Conservation (phyloP, 179 eudicot genomes). For the Gypsophila paniculata region DNA sequence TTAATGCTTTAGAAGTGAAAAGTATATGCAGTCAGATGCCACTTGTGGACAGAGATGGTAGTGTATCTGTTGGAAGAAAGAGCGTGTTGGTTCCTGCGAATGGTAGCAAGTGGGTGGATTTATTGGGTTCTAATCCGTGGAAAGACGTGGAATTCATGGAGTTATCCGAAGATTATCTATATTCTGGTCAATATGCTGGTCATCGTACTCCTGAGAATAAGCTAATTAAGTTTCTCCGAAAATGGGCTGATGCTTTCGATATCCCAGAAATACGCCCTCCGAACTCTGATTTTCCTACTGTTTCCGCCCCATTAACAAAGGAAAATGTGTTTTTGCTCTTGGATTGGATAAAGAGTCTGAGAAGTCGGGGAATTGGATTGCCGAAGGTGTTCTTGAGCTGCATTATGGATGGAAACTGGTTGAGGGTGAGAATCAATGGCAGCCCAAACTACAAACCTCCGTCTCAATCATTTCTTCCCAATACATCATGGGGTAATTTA, state of each 20-base stretch:
- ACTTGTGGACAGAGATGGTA: slow-evolving; percentile 41
- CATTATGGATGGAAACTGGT: slow-evolving; percentile 51
- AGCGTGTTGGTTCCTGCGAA: slow-evolving; percentile 55
- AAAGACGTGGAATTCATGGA: slow-evolving; percentile 36
- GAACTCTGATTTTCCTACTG: slow-evolving; percentile 39
- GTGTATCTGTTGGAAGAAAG: slow-evolving; percentile 20
- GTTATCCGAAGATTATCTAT: slow-evolving; percentile 43
- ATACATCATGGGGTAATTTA: slow-evolving; percentile 43
- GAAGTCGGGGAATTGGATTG: slow-evolving; percentile 22
- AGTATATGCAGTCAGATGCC: slow-evolving; percentile 42
- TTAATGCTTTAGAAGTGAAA: slow-evolving; percentile 24
- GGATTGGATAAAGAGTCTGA: slow-evolving; percentile 44
- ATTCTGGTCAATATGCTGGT: slow-evolving; percentile 34
- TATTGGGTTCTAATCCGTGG: slow-evolving; percentile 66
- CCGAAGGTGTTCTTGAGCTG: slow-evolving; percentile 39
- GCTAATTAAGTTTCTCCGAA: slow-evolving; percentile 36
- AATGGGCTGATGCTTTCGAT: slow-evolving; percentile 42
- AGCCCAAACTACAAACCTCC: slow-evolving; percentile 43
- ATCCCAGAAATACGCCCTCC: slow-evolving; percentile 58
- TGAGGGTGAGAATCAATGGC: slow-evolving; percentile 46
- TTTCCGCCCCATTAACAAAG: slow-evolving; percentile 41
- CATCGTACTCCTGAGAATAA: slow-evolving; percentile 18
- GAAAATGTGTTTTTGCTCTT: slow-evolving; percentile 48
- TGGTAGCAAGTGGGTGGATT: slow-evolving; percentile 54
- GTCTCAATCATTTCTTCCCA: slow-evolving; percentile 44